These are phyloP conservation scores for Yamadazyma philogaea DNA, from an alignment of 805 yeast species.

Conservation along the genomic window DNA sequence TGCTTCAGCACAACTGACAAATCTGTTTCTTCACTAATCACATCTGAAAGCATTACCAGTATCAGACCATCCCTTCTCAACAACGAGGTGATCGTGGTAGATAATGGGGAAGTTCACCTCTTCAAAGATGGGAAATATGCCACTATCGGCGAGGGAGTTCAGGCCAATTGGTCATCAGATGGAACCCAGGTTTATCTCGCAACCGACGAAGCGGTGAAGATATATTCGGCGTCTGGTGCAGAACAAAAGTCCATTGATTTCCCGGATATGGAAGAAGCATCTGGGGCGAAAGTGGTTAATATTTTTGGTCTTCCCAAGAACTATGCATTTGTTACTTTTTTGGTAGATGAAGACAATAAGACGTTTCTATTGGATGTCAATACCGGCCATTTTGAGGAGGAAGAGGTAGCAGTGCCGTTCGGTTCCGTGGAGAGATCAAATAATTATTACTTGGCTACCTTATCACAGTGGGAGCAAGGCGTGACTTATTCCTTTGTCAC, in stretches of 20 bases:
- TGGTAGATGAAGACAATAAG: slow-evolving; percentile 13
- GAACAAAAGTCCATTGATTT: neutral
- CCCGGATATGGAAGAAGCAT: slow-evolving; percentile 6
- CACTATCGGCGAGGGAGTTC: neutral
- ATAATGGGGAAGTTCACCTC: neutral
- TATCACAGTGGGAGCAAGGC: slow-evolving; percentile 41
- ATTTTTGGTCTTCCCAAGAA: neutral
- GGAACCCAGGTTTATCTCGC: neutral
- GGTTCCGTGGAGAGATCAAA: slow-evolving; percentile 48
- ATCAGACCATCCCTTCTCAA: neutral
- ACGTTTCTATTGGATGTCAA: slow-evolving; percentile 20
- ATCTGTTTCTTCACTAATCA: neutral
- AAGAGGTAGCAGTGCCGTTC: slow-evolving; percentile 52
- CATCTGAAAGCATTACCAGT: neutral
- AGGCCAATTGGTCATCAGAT: slow-evolving; percentile 4
- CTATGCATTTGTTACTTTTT: slow-evolving; percentile 7
- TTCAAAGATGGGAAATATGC: neutral
- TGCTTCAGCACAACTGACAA: neutral
- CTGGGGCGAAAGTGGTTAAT: neutral
- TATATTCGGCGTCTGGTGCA: neutral
- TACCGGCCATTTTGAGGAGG: slow-evolving; percentile 30
- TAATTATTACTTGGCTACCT: slow-evolving; percentile 39
- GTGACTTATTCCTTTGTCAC: slow-evolving; percentile 42
- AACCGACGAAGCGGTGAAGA: neutral
- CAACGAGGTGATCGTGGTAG: neutral